phyloP scores from a whole-genome alignment of 139 green algal species.

The Asterochloris erici region DNA sequence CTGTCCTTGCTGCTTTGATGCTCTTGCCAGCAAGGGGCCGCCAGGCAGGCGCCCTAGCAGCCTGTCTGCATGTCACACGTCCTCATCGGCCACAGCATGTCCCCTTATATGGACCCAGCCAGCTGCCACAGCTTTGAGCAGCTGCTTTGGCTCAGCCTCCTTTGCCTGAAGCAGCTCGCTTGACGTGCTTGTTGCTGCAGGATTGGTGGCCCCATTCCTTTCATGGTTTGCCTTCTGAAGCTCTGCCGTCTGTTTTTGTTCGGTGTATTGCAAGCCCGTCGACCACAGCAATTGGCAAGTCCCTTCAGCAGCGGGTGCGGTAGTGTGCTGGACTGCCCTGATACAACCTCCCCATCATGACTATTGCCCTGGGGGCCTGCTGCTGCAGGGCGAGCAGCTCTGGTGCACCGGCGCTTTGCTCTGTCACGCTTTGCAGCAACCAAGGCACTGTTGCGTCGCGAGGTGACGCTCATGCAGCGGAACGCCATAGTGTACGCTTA shows the following conservation, averaged over 20 bases:
- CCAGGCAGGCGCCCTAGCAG: background rate
- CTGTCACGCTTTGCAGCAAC: background rate
- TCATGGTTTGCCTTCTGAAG: background rate
- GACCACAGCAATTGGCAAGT: background rate
- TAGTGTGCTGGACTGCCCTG: background rate
- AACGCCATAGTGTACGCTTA: conserved; percentile 7
- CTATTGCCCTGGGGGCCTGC: background rate
- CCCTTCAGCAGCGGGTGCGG: background rate
- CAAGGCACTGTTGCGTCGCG: conserved; percentile 11
- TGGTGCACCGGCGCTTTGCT: background rate
- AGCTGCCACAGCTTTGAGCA: background rate
- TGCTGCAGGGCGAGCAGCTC: background rate
- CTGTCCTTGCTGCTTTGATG: too few species aligned
- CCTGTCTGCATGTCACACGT: background rate
- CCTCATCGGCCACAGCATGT: background rate
- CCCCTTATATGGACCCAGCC: background rate
- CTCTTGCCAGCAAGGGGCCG: too few species aligned
- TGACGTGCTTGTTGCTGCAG: background rate
- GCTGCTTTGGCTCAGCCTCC: too few species aligned
- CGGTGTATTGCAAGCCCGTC: background rate
- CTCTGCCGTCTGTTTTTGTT: background rate
- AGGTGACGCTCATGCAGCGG: conserved; percentile 11
- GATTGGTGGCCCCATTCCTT: background rate
- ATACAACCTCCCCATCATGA: background rate
- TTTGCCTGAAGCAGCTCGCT: background rate